Evolutionary conservation across 805 yeast species (phyloP).

Genomic region (Yarrowia phangngaensis): DNA sequence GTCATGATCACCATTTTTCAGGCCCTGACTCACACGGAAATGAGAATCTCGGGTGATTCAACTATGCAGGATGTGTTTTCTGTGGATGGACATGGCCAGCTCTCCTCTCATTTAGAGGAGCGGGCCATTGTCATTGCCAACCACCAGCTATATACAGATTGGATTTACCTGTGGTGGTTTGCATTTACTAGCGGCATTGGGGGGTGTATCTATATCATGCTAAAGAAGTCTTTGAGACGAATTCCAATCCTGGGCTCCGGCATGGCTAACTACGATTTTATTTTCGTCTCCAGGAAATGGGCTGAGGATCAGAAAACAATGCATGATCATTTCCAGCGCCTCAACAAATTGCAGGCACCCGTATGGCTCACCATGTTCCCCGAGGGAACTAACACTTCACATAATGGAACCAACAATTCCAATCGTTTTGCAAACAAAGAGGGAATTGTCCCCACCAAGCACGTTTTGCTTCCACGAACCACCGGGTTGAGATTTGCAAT

Average conservation of each 20-base stretch:
- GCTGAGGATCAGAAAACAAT: constrained; percentile 61
- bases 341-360: constrained; percentile 50
- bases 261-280: constrained; percentile 71
- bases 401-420: constrained; percentile 57
- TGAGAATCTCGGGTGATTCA: constrained; percentile 35
- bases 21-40: constrained; percentile 35
- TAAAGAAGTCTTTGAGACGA: constrained; percentile 66
- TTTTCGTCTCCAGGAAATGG: constrained; percentile 85
- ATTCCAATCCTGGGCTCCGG: constrained; percentile 83
- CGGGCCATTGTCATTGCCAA: constrained; percentile 72
- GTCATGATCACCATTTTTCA: constrained; percentile 35
- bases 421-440: constrained; percentile 53
- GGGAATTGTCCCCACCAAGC: constrained; percentile 45
- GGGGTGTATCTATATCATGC: constrained; percentile 63
- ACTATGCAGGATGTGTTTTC: constrained; percentile 34
- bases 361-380: constrained; percentile 79
- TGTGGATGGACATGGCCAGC: constrained; percentile 31
- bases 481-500: constrained; percentile 74
- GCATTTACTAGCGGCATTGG: constrained; percentile 64
- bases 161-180: constrained; percentile 89
- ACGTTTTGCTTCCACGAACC: constrained; percentile 75
- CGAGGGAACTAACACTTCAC: constrained; percentile 86
- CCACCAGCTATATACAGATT: constrained; percentile 91
- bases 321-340: constrained; percentile 50
- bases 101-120: constrained; percentile 42